Evolutionary conservation across 495 filamentous ascomycete species (phyloP), one percentile per base, ranked within the genome.

Genomic region (Daldinia decipiens): DNA sequence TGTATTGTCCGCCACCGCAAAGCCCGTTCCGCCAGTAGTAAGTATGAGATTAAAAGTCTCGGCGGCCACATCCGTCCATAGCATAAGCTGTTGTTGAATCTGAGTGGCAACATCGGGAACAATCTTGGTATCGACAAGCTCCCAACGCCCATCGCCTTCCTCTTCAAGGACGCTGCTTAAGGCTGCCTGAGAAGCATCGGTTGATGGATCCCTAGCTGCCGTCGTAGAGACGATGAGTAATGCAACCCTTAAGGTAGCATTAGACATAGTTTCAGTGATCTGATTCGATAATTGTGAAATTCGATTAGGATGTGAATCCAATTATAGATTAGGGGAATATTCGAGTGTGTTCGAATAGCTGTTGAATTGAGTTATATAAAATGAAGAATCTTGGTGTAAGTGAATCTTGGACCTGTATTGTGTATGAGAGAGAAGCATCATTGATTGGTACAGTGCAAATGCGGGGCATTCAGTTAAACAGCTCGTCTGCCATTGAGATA

Each of bases 161-260:
- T 81, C 77, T 32, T 84, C 79, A 74, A 98, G 92, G 27, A 92
- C 86, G 29, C 90, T 83, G 5, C 86, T 82, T 19, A 98, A 85
- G 15, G 86, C 82, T 27, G 82, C 81, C 12, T 87, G 85, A 17
- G 91, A 88, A 60, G 86, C 84, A 81, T 99, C 95, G 2, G 93
- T 89, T 17, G 90, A 87, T 0, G 94, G 90, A 80, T 97, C 91
- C 72, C 88, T 82, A 26, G 88, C 88, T 36, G 95, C 95, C n/a
- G 96, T 98, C 57, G 97, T 95, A 1, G 95, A 98, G 47, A 99
- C 86, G 73, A 98, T 86, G 36, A 99, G 85, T 47, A 99, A 92
- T 13, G 89, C 92, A 29, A 89, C 91, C 68, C 78, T 85, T 24
- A 94, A 79, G 39, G 77, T 76, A 12, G 73, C 19, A 36, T 60